Evolutionary conservation across 129 eudicot genomes (phyloP), one percentile per base, ranked within the genome.

Genomic region (Glebionis coronaria): DNA sequence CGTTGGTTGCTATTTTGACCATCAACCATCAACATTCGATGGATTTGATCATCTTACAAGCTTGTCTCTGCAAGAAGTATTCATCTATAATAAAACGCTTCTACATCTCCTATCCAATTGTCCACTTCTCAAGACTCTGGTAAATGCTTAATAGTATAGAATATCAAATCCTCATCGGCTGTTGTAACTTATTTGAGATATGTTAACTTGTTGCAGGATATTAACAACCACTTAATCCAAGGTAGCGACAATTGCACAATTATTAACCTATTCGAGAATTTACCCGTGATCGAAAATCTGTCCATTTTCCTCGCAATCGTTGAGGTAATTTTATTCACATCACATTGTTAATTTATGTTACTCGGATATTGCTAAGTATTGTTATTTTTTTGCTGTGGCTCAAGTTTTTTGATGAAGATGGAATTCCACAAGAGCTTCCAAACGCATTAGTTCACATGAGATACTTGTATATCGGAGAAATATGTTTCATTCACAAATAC

Each of bases 191-290:
- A 61, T 60, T 25, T 61, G 46, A 61, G n/a, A 61, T 9, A 5
- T 35, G n/a, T 18, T 29, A 59, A 60, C 21, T 31, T 60, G 65
- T 3, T 60, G 47, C 65, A 60, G 65, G 10, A 6, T 4, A 8
- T 2, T 14, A 14, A 8, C 7, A 4, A 6, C 5, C 2, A 11
- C 0, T n/a, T 12, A 29, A 29, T 15, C 4, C 2, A 15, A 5
- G 15, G 14, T 60, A 35, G n/a, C 18, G 49, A 35, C n/a, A 6
- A 60, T 35, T 60, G 28, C 60, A 54, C 60, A 23, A 54, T 54
- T 16, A 54, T 54, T 20, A 54, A 54, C 29, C 60, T 54, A 54
- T 54, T 54, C 7, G 31, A 54, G 60, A 9, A 31, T 54, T 54
- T 54, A 16, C 12, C 60, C 0, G n/a, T 54, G 29, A 20, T 54